Evolutionary conservation across 495 filamentous ascomycete genomes (phyloP).

Genomic region (Podospora tetraspora): DNA sequence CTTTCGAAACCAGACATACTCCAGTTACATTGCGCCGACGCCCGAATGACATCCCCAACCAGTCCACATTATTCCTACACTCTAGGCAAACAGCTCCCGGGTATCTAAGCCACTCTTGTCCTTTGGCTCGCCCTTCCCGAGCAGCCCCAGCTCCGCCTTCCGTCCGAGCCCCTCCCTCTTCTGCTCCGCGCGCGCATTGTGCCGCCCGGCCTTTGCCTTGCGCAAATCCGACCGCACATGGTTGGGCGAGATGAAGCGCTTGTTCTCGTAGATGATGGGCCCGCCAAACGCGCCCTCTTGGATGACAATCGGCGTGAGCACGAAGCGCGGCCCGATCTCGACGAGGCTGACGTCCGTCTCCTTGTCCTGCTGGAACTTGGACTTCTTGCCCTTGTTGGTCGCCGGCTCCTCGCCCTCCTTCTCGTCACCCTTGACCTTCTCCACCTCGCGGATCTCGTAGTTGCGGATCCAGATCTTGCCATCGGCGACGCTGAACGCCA

Average conservation of each 20-base stretch:
- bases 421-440: slow-evolving; percentile 47
- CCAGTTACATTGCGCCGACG: not conserved
- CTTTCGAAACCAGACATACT: not conserved
- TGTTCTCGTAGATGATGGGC: slow-evolving; percentile 97
- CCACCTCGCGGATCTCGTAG: slow-evolving; percentile 87
- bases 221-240: slow-evolving; percentile 80
- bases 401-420: slow-evolving; percentile 28
- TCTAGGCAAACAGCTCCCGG: slow-evolving; percentile 71
- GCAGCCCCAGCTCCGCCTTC: slow-evolving; percentile 69
- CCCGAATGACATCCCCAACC: not conserved
- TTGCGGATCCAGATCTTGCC: slow-evolving; percentile 95
- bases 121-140: slow-evolving; percentile 55
- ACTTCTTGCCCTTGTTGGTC: slow-evolving; percentile 22
- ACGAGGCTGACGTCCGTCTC: slow-evolving; percentile 76
- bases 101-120: slow-evolving; percentile 71
- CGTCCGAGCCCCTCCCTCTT: slow-evolving; percentile 65
- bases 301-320: slow-evolving; percentile 92
- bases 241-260: slow-evolving; percentile 95
- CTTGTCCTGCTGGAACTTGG: slow-evolving; percentile 34
- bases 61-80: slow-evolving; percentile 9
- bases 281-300: slow-evolving; percentile 93
- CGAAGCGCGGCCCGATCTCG: slow-evolving; percentile 93
- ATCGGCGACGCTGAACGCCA: slow-evolving; percentile 86
- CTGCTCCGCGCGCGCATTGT: slow-evolving; percentile 67
- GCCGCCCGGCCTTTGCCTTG: slow-evolving; percentile 65